A percentile compares a stretch with the other conserved stretches of the same genome.
Evolutionary conservation across 106 monocot genomes (phyloP).

Genomic region (Cymbidium sinense): DNA sequence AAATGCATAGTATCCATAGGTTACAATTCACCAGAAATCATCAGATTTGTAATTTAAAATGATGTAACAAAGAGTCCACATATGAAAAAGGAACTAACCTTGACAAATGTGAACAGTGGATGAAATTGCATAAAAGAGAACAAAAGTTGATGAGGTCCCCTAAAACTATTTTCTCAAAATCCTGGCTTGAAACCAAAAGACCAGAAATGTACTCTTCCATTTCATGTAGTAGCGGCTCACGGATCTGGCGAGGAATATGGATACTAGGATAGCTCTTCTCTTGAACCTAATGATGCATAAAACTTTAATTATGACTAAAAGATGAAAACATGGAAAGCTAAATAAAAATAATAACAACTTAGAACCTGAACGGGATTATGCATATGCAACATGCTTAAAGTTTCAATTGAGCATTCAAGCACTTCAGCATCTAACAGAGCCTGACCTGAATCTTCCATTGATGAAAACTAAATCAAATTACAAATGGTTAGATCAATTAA

Average conservation of each 20-base stretch:
- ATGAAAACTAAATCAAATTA: conserved; percentile 1
- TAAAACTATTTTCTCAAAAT: conserved; percentile 21
- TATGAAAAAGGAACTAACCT: conserved; percentile 27
- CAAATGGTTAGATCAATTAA: background rate
- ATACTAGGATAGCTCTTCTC: conserved; percentile 10
- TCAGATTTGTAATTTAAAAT: background rate
- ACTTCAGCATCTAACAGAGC: conserved; percentile 16
- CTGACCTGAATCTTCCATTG: conserved; percentile 17
- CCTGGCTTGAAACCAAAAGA: conserved; percentile 21
- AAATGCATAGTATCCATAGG: background rate
- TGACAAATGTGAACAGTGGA: conserved; percentile 30
- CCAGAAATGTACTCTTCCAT: conserved; percentile 38
- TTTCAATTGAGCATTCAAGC: conserved; percentile 56
- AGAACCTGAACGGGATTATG: conserved; percentile 33
- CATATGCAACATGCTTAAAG: conserved; percentile 37
- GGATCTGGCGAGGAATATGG: conserved; percentile 52
- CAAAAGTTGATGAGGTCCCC: conserved; percentile 45
- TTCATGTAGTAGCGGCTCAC: conserved; percentile 49
- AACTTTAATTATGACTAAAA: background rate
- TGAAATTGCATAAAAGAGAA: conserved; percentile 60
- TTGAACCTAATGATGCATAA: conserved; percentile 23
- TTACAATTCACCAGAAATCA: background rate
- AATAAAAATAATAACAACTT: conserved; percentile 2
- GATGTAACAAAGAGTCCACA: background rate
- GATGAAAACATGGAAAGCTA: background rate